Conservation (phyloP, 1,284 basidiomycete species). For the Fomes fomentarius region DNA sequence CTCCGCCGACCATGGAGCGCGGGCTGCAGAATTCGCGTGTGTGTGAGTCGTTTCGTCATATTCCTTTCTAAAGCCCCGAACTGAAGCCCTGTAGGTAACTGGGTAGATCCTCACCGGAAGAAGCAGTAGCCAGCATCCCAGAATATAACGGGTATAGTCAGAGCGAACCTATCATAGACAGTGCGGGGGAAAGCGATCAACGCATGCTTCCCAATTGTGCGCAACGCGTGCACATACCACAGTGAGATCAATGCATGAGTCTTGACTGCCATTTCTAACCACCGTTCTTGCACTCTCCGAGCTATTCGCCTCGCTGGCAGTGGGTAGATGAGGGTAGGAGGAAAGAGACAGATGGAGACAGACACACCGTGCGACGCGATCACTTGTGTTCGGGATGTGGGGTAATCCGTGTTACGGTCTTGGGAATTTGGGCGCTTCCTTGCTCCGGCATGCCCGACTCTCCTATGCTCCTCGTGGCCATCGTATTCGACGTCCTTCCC, state of each 20-base stretch:
- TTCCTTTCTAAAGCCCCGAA: not conserved
- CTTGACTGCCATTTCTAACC: constrained; percentile 28
- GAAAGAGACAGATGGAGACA: constrained; percentile 4
- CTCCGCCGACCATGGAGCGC: constrained; percentile 74
- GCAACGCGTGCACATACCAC: constrained; percentile 27
- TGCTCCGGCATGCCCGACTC: constrained; percentile 9
- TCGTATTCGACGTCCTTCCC: constrained; percentile 4
- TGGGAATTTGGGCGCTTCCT: not conserved
- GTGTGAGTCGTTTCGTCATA: too few species aligned
- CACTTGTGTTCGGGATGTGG: not conserved
- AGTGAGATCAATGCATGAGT: constrained; percentile 30
- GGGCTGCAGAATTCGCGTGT: constrained; percentile 47
- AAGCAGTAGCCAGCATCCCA: constrained; percentile 81
- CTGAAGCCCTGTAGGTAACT: not conserved
- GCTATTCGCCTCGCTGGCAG: constrained; percentile 19
- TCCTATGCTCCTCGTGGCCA: not conserved
- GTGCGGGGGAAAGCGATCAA: constrained; percentile 4
- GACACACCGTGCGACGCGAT: constrained; percentile 23
- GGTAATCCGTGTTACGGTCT: not conserved
- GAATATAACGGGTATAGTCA: constrained; percentile 60
- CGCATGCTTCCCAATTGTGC: too few species aligned
- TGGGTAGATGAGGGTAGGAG: constrained; percentile 16
- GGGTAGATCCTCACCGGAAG: constrained; percentile 49
- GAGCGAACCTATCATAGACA: constrained; percentile 50
- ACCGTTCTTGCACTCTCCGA: constrained; percentile 1